phyloP scores from a whole-genome alignment of 2,329 filamentous ascomycete species.

The Ascochyta pisi region DNA sequence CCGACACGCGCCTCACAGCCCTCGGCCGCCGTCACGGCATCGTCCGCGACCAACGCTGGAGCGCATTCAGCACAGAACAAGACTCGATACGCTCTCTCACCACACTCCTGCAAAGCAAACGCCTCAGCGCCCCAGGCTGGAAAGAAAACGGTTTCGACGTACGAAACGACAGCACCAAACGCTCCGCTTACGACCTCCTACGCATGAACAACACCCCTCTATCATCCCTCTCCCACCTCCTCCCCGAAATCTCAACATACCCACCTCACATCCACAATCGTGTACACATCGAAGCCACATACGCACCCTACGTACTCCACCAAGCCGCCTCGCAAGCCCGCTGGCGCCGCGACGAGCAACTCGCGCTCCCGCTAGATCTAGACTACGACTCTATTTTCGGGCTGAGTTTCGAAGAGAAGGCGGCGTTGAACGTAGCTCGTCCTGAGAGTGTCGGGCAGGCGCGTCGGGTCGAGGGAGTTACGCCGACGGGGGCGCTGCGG shows the following conservation, averaged over 20 bases:
- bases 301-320: constrained; percentile 82
- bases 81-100: constrained; percentile 72
- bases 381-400: constrained; percentile 78
- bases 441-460: constrained; percentile 92
- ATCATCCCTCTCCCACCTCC: constrained; percentile 61
- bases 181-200: constrained; percentile 81
- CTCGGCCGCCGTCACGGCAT: constrained; percentile 79
- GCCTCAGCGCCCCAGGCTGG: constrained; percentile 71
- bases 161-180: constrained; percentile 68
- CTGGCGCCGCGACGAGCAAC: constrained; percentile 77
- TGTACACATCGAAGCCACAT: constrained; percentile 81
- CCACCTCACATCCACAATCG: constrained; percentile 67
- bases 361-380: constrained; percentile 74
- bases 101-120: constrained; percentile 63
- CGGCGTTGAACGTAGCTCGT: constrained; percentile 70
- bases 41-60: constrained; percentile 81
- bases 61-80: constrained; percentile 68
- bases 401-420: constrained; percentile 79
- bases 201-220: constrained; percentile 65
- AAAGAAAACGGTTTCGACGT: constrained; percentile 71
- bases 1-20: constrained; percentile 82
- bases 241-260: constrained; percentile 65
- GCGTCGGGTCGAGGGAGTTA: constrained; percentile 80
- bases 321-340: constrained; percentile 71
- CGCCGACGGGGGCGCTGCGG: constrained; percentile 58